Evolutionary conservation across 1,284 basidiomycete genomes (phyloP), one percentile per base, ranked within the genome.

Genomic region (Trichosporon asahii): DNA sequence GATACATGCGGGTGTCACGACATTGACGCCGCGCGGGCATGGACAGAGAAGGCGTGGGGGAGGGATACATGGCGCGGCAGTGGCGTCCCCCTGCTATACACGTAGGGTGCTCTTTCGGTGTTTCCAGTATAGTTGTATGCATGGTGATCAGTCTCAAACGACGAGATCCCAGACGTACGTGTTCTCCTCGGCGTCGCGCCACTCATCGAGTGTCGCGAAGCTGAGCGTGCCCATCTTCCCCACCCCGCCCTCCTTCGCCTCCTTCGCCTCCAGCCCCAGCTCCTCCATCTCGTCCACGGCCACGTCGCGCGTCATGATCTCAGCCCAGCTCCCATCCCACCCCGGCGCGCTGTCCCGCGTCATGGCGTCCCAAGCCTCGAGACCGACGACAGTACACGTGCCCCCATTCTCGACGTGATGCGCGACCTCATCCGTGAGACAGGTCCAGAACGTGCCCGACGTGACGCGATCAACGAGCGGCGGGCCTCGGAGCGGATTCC

Each of bases 1-100:
- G 65, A 66, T 3, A 71, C 70, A 23, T 68, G 67, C 27, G 70
- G 70, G 11, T 66, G 65, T 35, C 60, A 68, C 61, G 70, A 71
- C 29, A 68, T 71, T n/a, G 65, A 53, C 9, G 65, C 65, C 9
- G 65, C 67, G 11, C 46, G 67, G 7, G 35, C 25, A 2, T 33
- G 68, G 18, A 68, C 67, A 0, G 49, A 71, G 61, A 21, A 66
- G 12, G 70, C 68, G 23, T 71, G 70, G 70, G 33, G 67, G 21
- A 18, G 27, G 1, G 57, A n/a, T 1, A 61, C 57, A 4, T 61
- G 68, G 65, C 25, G 64, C n/a, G 27, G 64, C 18, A 12, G 57
- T 3, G 57, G 57, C 4, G 29, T 61, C 7, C 57, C 57, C 7
- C 29, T 61, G 29, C 57, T 61, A 7, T 31, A n/a, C 18, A 31